These are phyloP conservation scores for Neonectria hederae DNA, from an alignment of 2,329 filamentous ascomycete species.

Conservation along the genomic window DNA sequence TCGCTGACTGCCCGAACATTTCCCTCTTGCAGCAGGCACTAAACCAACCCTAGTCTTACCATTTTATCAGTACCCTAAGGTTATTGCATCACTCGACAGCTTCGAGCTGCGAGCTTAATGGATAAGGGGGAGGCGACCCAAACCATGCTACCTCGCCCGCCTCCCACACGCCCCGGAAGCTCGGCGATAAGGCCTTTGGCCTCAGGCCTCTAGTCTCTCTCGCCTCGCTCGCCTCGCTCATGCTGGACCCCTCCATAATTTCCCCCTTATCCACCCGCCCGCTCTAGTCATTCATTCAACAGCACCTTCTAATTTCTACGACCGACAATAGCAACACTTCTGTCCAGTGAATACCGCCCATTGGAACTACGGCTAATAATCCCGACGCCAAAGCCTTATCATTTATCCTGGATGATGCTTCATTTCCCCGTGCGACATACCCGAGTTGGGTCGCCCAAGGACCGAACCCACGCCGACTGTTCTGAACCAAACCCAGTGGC, in stretches of 20 bases:
- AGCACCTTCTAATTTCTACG: neutral
- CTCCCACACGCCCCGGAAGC: slow-evolving; percentile 11
- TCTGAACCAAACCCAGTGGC: slow-evolving; percentile 9
- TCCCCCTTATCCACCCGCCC: slow-evolving; percentile 31
- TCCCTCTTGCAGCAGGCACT: neutral
- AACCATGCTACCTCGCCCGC: neutral
- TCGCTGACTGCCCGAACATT: slow-evolving; percentile 10
- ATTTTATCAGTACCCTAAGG: slow-evolving; percentile 4
- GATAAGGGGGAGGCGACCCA: neutral
- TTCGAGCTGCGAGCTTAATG: neutral
- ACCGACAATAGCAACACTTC: slow-evolving; percentile 17
- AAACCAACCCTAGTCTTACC: neutral
- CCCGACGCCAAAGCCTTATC: slow-evolving; percentile 32
- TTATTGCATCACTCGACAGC: neutral
- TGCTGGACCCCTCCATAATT: slow-evolving; percentile 32
- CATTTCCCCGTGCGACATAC: slow-evolving; percentile 11
- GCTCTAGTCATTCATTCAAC: slow-evolving; percentile 22
- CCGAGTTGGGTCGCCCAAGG: slow-evolving; percentile 6
- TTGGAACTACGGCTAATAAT: slow-evolving; percentile 6
- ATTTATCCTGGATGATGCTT: slow-evolving; percentile 15
- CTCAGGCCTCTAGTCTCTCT: slow-evolving; percentile 1
- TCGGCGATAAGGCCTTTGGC: slow-evolving; percentile 32
- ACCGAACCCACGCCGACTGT: slow-evolving; percentile 3
- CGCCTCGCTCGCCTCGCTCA: neutral
- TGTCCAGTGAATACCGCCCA: slow-evolving; percentile 1